Conservation (phyloP, 306 rosid genomes). For the Vicia faba region DNA sequence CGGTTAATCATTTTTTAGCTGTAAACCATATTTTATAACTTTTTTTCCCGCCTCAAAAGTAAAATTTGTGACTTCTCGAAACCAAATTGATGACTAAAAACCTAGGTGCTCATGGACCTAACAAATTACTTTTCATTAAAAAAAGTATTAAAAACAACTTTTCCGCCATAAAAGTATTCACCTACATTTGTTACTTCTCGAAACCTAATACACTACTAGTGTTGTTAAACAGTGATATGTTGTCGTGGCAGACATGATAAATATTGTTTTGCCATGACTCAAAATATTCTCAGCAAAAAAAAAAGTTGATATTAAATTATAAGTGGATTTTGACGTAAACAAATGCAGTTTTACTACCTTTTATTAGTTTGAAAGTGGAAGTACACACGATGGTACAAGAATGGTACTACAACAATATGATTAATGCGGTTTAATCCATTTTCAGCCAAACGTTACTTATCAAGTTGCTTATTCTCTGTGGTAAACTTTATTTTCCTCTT, state of each 20-base stretch:
- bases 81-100: conserved; percentile 5
- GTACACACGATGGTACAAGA: conserved; percentile 37
- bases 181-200: too few species aligned
- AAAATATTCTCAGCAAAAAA: background rate
- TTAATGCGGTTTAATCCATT: conserved; percentile 10
- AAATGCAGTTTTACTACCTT: background rate
- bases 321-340: conserved; percentile 20
- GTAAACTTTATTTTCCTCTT: background rate
- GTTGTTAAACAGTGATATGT: background rate
- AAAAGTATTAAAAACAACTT: background rate
- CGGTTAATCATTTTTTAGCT: too few species aligned
- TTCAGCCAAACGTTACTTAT: conserved; percentile 15
- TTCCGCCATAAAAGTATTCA: too few species aligned
- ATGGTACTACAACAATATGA: conserved; percentile 17
- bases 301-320: background rate
- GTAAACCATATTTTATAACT: too few species aligned
- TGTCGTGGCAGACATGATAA: conserved; percentile 27
- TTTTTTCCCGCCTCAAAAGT: too few species aligned
- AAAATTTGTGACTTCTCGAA: background rate
- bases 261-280: background rate
- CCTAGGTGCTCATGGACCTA: background rate
- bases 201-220: background rate
- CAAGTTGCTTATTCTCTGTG: conserved; percentile 1
- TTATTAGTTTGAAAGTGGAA: conserved; percentile 20
- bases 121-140: background rate